Evolutionary conservation across 192 early-diverging fungal species (phyloP).

Genomic region (Coemansia sp.): DNA sequence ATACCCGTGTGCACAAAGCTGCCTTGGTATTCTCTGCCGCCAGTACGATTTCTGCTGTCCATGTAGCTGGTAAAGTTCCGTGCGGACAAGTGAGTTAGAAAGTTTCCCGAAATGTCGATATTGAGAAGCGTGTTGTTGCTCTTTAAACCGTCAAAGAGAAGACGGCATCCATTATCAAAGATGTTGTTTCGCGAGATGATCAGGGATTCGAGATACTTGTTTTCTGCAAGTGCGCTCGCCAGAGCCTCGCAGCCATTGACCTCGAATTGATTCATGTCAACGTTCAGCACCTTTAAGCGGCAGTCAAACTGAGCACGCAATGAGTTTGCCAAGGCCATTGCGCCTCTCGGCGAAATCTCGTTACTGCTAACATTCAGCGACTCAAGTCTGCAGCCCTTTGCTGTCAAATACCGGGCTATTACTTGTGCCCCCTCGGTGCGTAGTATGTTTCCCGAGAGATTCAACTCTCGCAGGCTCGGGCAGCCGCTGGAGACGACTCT

Average conservation of each 20-base stretch:
- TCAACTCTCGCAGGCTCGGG: constrained; percentile 13
- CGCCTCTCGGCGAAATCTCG: constrained; percentile 21
- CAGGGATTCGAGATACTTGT: constrained; percentile 16
- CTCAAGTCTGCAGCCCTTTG: constrained; percentile 9
- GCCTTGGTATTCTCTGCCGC: not conserved
- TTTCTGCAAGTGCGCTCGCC: constrained; percentile 15
- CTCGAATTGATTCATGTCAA: constrained; percentile 43
- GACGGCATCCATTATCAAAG: constrained; percentile 30
- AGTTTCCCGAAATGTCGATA: constrained; percentile 32
- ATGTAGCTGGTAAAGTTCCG: constrained; percentile 16
- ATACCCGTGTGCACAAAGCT: constrained; percentile 9
- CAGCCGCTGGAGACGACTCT: constrained; percentile 15
- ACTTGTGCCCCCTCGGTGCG: constrained; percentile 15
- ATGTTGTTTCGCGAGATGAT: constrained; percentile 33
- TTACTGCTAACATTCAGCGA: constrained; percentile 34
- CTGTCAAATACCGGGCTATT: constrained; percentile 15
- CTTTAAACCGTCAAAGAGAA: constrained; percentile 16
- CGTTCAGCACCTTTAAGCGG: constrained; percentile 13
- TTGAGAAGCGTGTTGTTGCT: constrained; percentile 16
- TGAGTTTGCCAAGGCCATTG: constrained; percentile 6
- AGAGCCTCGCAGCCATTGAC: constrained; percentile 17
- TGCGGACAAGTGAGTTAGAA: constrained; percentile 30
- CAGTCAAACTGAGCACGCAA: not conserved
- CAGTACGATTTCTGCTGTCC: not conserved
- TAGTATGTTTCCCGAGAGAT: constrained; percentile 34